Base-by-base conservation (phyloP, 1,139 yeast species). In the Candida dubliniensis region DNA sequence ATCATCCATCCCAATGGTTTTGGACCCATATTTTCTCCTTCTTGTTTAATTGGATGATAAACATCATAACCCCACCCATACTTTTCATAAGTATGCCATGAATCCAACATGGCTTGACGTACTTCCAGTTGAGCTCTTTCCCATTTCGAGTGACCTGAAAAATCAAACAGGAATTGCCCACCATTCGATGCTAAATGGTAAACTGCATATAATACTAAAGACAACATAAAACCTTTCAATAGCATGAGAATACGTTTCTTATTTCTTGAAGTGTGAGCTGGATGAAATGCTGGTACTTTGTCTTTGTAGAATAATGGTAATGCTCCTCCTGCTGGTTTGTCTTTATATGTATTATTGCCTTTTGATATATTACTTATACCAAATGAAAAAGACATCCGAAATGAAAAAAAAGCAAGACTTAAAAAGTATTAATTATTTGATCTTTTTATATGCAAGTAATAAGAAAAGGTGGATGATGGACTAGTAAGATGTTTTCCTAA, bases 1-100 rank as follows among this genome's bases (percentile, higher is more conserved):
- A 91, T 84, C 63, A 91, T 87, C 97, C 97, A 91, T 2, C 99
- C 99, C 54, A 91, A 66, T 1, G 98, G 97, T 46, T 75, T 64
- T 7, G 83, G 83, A 1, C 89, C 91, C 90, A 89, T 86, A 58
- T 89, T 87, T 47, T 76, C 71, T n/a, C 89, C 90, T 1, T 57
- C 61, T 44, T 81, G 77, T 11, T 76, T 61, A 14, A 86, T 60
- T 0, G 97, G 78, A 49, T 64, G 67, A 43, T 57, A 66, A 1
- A 56, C 64, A 50, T 66, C 71, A 42, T 55, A 58, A 2, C 97
- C 97, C 95, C 95, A 90, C 0, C 88, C 98, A 55, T 86, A 74
- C 41, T 74, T 67, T 42, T 79, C 82, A 57, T 91, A 91, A 41
- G 87, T 87, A 32, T 71, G 71, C 96, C 97, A 91, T 10, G 95